Conservation (phyloP, 2,329 filamentous ascomycete genomes). For the Ophiostoma montium region DNA sequence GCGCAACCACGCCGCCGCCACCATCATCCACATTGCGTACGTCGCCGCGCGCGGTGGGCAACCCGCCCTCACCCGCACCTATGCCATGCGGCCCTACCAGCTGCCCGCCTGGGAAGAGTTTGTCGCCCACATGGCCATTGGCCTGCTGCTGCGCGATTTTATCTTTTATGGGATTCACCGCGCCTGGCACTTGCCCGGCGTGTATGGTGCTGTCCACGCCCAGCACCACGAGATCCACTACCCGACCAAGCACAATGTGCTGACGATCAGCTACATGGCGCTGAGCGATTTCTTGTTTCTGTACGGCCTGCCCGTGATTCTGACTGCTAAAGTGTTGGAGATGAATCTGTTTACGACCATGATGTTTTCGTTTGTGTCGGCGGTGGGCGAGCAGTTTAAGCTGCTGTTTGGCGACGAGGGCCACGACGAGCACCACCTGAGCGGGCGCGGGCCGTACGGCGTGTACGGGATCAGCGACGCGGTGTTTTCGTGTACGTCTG, state of each 20-base stretch:
- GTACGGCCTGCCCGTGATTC: not conserved
- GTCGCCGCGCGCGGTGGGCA: not conserved
- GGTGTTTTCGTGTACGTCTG: not conserved
- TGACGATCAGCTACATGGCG: constrained; percentile 1
- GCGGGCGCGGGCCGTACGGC: not conserved
- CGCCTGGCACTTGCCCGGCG: not conserved
- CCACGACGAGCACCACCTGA: constrained; percentile 1
- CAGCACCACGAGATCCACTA: constrained; percentile 1
- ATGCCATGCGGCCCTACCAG: not conserved
- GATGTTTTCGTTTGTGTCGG: not conserved
- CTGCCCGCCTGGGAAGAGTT: not conserved
- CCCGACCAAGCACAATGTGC: not conserved
- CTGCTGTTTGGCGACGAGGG: not conserved
- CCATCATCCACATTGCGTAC: not conserved
- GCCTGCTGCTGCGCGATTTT: not conserved
- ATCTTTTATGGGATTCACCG: not conserved
- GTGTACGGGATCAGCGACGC: not conserved
- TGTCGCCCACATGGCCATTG: not conserved
- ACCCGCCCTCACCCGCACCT: not conserved
- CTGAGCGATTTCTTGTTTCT: not conserved
- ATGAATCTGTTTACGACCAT: not conserved
- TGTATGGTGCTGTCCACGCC: not conserved
- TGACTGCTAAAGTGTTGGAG: not conserved
- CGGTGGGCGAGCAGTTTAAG: not conserved
- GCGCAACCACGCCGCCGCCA: not conserved